Base-by-base conservation (phyloP, 2,329 filamentous ascomycete species). In the Incumbomyces lentus region DNA sequence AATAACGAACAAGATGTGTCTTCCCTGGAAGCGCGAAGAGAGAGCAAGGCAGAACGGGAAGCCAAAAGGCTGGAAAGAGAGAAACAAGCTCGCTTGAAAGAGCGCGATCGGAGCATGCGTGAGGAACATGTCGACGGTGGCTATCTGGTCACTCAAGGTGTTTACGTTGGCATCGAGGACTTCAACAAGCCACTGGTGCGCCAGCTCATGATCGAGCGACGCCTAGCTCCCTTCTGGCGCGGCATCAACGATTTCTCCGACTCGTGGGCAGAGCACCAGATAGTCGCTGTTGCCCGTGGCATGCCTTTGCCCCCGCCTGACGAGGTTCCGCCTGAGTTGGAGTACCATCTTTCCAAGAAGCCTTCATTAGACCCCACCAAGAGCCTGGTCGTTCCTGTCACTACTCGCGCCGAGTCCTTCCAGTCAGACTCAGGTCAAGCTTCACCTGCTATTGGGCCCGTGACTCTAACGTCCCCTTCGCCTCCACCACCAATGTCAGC, bases 61-160 rank as follows among this genome's bases (percentile, higher is more conserved):
- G 87, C 87, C 16, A 77, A 90, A 52, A 84, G 82, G 52, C 68
- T 87, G 46, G 90, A 95, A 63, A 84, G 81, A 59, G 90, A 96
- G 64, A 80, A 86, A 38, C 70, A 76, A 13, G 74, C 78, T 32
- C 75, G 92, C 48, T 67, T 83, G 36, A 87, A 87, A 63, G 92
- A 98, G 63, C 79, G 92, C 40, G 89, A 95, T 64, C 77, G 84
- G 54, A 98, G 92, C 60, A 80, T 96, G 69, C 81, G 74, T 53
- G 89, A 95, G 58, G 92, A 98, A 62, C 80, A 89, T 63, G 84
- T 96, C 2, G 92, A 98, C 64, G 92, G 92, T 16, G 92, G 92
- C 17, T 98, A 82, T 67, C 69, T 98, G 40, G 92, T 98, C 29
- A 98, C 92, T 0, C 78, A 95, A 61, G 92, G 92, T 31, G 86